phyloP scores from a whole-genome alignment of 108 stramenopile genomes.

The Cyclotella cryptica region DNA sequence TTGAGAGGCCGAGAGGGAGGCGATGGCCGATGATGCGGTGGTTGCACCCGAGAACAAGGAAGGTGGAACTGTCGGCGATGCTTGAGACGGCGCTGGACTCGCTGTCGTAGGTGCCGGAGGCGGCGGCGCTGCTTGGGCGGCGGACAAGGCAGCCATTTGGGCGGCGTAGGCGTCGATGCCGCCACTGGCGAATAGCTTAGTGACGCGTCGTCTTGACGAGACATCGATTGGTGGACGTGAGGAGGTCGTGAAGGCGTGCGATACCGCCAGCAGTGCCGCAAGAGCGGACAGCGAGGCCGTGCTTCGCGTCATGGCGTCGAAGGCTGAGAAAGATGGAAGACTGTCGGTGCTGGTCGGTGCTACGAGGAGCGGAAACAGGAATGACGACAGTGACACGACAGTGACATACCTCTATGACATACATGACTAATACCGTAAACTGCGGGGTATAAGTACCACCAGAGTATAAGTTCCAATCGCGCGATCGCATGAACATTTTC shows the following conservation, averaged over 20 bases:
- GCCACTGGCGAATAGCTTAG: conserved; percentile 57
- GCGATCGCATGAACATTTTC: no score
- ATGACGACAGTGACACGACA: no score
- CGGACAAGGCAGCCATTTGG: conserved; percentile 20
- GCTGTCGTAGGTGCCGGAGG: neutral
- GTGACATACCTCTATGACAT: no score
- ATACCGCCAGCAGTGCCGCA: neutral
- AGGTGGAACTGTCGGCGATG: neutral
- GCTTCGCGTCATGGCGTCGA: no score
- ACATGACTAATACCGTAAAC: no score
- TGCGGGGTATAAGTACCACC: no score
- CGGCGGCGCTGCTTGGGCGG: neutral
- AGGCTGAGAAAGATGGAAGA: no score
- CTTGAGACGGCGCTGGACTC: neutral
- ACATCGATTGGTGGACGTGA: neutral
- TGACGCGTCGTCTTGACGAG: neutral
- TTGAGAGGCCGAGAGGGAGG: conserved; percentile 60
- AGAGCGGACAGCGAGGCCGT: no score
- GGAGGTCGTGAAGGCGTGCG: neutral
- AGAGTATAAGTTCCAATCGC: no score
- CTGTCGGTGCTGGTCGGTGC: no score
- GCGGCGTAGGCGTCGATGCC: conserved; percentile 58
- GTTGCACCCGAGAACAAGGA: neutral
- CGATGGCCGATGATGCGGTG: conserved; percentile 48
- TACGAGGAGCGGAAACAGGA: no score